Evolutionary conservation across 2,329 filamentous ascomycete species (phyloP).

Genomic region (Chalara sp.): DNA sequence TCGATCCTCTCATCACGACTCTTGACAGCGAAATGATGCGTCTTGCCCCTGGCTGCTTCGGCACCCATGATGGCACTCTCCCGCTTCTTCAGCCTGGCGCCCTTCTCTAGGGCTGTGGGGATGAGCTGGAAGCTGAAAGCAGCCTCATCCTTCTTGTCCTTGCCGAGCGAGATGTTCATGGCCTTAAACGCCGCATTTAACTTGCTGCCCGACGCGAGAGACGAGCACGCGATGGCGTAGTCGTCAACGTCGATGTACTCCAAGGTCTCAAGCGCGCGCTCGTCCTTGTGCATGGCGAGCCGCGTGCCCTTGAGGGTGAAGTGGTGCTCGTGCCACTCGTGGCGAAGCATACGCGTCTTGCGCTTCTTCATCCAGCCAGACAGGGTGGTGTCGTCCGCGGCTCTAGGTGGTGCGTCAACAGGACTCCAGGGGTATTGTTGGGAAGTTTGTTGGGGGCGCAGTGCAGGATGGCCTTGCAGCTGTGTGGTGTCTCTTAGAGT

Average conservation of each 20-base stretch:
- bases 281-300: constrained; percentile 69
- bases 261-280: constrained; percentile 44
- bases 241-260: constrained; percentile 84
- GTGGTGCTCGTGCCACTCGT: constrained; percentile 91
- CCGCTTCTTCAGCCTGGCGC: constrained; percentile 39
- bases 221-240: constrained; percentile 81
- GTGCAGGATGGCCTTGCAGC: constrained; percentile 6
- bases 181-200: constrained; percentile 82
- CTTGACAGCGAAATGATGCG: constrained; percentile 90
- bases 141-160: constrained; percentile 43
- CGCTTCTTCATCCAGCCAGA: constrained; percentile 93
- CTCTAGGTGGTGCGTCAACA: constrained; percentile 14
- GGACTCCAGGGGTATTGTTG: constrained; percentile 19
- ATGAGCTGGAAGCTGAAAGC: constrained; percentile 84
- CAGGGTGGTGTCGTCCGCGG: constrained; percentile 53
- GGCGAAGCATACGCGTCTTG: constrained; percentile 78
- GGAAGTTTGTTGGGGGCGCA: constrained; percentile 15
- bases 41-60: constrained; percentile 64
- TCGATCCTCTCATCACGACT: constrained; percentile 86
- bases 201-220: constrained; percentile 65
- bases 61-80: constrained; percentile 30
- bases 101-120: constrained; percentile 42
- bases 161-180: constrained; percentile 55
- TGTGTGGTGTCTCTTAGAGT: constrained; percentile 1
- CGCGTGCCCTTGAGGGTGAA: constrained; percentile 75